These are phyloP conservation scores for Phellinidium pouzarii DNA, from an alignment of 1,284 basidiomycete genomes.

Conservation along the genomic window DNA sequence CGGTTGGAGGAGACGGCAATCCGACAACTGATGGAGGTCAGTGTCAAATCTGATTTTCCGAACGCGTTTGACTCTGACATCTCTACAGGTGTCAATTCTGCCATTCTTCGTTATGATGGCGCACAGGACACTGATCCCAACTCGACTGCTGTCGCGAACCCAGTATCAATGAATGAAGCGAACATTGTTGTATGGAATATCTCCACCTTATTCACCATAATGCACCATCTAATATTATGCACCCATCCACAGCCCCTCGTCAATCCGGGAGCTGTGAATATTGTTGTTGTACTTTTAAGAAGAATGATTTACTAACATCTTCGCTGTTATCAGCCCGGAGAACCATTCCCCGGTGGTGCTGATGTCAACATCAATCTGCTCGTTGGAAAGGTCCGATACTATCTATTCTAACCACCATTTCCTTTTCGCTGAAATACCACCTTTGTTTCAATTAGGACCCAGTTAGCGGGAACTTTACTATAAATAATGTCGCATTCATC, in stretches of 20 bases:
- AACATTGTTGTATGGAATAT: slow-evolving; percentile 27
- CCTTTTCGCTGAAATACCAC: neutral
- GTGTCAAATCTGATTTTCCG: neutral
- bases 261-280: slow-evolving; percentile 18
- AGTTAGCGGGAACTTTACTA: slow-evolving; percentile 27
- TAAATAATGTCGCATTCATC: slow-evolving; percentile 26
- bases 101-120: slow-evolving; percentile 37
- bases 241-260: slow-evolving; percentile 11
- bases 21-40: slow-evolving; percentile 24
- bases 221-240: neutral
- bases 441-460: slow-evolving; percentile 26
- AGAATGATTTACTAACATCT: neutral
- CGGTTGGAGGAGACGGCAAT: slow-evolving; percentile 1
- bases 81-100: slow-evolving; percentile 29
- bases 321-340: slow-evolving; percentile 26
- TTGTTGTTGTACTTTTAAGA: neutral
- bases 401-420: neutral
- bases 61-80: slow-evolving; percentile 22
- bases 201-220: slow-evolving; percentile 15
- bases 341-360: slow-evolving; percentile 29
- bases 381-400: slow-evolving; percentile 24
- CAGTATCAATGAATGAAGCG: slow-evolving; percentile 26
- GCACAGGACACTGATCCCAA: slow-evolving; percentile 31
- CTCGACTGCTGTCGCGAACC: slow-evolving; percentile 21
- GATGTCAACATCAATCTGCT: slow-evolving; percentile 30